A percentile compares a stretch with the other conserved stretches of the same genome.
Conservation (phyloP, 768 basidiomycete species). For the Obba rivulosa region DNA sequence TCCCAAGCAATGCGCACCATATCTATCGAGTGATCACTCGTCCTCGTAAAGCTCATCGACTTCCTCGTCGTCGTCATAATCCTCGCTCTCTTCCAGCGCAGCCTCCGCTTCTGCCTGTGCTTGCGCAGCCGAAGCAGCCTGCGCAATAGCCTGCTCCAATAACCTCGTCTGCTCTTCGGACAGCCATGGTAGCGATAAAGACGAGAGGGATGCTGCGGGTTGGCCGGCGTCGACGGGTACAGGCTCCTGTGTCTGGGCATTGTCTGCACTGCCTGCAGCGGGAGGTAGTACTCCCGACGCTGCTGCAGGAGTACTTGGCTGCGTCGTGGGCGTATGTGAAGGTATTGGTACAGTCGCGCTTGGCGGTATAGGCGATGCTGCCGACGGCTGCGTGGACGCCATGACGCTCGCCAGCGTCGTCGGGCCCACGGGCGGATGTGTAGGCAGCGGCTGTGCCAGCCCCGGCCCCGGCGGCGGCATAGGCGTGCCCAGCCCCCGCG, state of each 20-base stretch:
- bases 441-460: conserved; percentile 24
- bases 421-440: conserved; percentile 43
- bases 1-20: too few species aligned
- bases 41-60: background rate
- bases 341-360: background rate
- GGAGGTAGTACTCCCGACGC: conserved; percentile 5
- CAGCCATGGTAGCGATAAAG: conserved; percentile 63
- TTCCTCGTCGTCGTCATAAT: conserved; percentile 37
- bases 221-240: background rate
- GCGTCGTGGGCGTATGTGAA: conserved; percentile 7
- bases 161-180: conserved; percentile 68
- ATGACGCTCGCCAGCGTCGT: conserved; percentile 70
- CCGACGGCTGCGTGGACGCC: conserved; percentile 59
- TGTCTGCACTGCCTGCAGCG: conserved; percentile 6
- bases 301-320: background rate
- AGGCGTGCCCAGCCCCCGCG: conserved; percentile 43
- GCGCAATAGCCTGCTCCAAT: conserved; percentile 69
- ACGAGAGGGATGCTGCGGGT: conserved; percentile 11
- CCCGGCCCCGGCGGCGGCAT: conserved; percentile 13
- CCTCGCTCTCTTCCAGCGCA: conserved; percentile 54
- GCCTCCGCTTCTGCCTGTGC: conserved; percentile 78
- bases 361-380: conserved; percentile 9
- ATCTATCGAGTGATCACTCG: too few species aligned
- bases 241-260: conserved; percentile 1
- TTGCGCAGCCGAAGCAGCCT: conserved; percentile 68